These are phyloP conservation scores for Pedinophyceae sp. DNA, from an alignment of 139 green algal genomes.

Conservation along the genomic window DNA sequence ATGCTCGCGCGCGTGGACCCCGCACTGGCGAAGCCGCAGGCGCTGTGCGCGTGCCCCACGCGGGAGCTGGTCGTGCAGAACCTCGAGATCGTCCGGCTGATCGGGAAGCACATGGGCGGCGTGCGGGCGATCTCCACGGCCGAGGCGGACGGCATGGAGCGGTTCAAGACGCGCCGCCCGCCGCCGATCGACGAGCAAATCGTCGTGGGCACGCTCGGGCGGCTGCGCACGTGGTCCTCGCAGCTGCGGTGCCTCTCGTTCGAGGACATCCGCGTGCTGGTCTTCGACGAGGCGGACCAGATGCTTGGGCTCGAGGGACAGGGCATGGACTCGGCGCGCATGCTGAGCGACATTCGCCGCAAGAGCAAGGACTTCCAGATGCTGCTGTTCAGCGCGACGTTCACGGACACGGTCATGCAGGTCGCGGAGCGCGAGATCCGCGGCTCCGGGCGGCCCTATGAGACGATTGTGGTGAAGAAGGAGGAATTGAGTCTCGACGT, in stretches of 20 bases:
- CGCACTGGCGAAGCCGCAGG: conserved; percentile 48
- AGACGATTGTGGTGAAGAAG: no score
- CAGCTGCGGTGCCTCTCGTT: conserved; percentile 51
- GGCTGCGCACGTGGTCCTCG: conserved; percentile 70
- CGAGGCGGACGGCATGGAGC: conserved; percentile 5
- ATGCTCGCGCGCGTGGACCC: conserved; percentile 89
- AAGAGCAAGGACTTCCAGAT: conserved; percentile 29
- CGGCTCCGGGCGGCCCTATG: no score
- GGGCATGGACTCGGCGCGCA: conserved; percentile 64
- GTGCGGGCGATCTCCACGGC: conserved; percentile 25
- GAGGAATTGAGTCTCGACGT: conserved; percentile 89
- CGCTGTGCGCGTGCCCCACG: conserved; percentile 93
- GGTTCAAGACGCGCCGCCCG: no score
- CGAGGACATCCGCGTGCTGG: conserved; percentile 61
- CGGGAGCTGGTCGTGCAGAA: conserved; percentile 94
- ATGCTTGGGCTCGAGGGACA: conserved; percentile 92
- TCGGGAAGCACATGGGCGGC: conserved; percentile 73
- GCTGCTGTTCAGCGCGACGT: conserved; percentile 93
- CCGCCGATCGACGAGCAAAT: conserved; percentile 40
- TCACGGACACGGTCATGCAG: conserved; percentile 78
- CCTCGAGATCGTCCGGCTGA: conserved; percentile 61
- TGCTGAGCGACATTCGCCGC: conserved; percentile 28
- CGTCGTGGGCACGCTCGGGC: conserved; percentile 90
- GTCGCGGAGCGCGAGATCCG: no score
- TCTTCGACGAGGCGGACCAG: conserved; percentile 98